Conservation (phyloP, 768 basidiomycete species). For the Megacollybia marginata region DNA sequence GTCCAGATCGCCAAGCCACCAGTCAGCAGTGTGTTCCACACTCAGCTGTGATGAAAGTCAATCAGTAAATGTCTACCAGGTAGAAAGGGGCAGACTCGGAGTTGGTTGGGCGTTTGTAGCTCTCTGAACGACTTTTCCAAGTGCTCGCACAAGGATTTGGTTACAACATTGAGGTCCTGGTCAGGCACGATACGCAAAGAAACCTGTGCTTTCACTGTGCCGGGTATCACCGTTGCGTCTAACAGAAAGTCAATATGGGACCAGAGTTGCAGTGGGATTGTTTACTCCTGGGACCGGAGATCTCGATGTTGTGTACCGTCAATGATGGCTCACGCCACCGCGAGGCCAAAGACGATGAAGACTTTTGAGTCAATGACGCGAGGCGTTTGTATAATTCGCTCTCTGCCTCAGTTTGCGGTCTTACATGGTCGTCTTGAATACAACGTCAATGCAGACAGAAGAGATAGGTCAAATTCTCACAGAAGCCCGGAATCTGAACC, state of each 20-base stretch:
- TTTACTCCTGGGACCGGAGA: constrained; percentile 76
- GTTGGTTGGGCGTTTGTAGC: constrained; percentile 60
- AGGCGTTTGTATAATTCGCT: constrained; percentile 60
- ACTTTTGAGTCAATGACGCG: constrained; percentile 57
- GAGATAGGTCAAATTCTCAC: constrained; percentile 38
- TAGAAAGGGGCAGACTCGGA: constrained; percentile 18
- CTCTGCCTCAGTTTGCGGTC: constrained; percentile 62
- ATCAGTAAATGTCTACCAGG: neutral
- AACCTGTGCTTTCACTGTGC: constrained; percentile 73
- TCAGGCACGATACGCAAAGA: constrained; percentile 94
- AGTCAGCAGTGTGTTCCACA: constrained; percentile 81
- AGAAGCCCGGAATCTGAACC: constrained; percentile 76
- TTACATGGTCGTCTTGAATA: constrained; percentile 65
- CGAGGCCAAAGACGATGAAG: constrained; percentile 62
- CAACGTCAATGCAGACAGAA: neutral
- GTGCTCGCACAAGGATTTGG: constrained; percentile 50
- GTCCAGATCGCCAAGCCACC: constrained; percentile 92
- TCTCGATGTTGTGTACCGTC: constrained; percentile 79
- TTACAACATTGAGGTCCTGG: constrained; percentile 71
- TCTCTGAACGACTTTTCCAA: constrained; percentile 50
- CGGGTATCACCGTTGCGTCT: constrained; percentile 89
- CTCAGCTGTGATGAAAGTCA: constrained; percentile 40
- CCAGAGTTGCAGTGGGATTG: constrained; percentile 2
- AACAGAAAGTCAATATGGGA: neutral
- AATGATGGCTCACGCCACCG: constrained; percentile 90